These are phyloP conservation scores for Laburnicola sp. DNA, from an alignment of 2,329 filamentous ascomycete genomes.

Conservation along the genomic window DNA sequence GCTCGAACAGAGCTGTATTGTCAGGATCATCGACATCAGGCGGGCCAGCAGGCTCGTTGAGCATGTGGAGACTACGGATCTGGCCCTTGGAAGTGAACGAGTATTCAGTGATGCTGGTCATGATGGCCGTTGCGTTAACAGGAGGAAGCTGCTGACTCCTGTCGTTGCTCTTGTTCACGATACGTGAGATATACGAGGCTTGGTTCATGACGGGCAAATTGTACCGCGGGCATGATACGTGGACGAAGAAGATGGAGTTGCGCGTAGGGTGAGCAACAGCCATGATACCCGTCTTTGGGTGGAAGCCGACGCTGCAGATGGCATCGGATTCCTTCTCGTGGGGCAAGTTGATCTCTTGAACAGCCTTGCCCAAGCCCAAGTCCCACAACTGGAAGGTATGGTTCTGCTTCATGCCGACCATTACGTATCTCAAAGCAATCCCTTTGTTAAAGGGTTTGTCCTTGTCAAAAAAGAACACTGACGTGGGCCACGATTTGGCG, in stretches of 20 bases:
- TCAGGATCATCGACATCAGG: constrained; percentile 61
- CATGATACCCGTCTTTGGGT: constrained; percentile 89
- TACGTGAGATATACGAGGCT: constrained; percentile 79
- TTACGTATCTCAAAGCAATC: constrained; percentile 87
- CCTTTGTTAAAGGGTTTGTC: constrained; percentile 89
- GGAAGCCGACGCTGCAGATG: constrained; percentile 96
- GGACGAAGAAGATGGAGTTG: constrained; percentile 96
- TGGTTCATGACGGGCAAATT: constrained; percentile 79
- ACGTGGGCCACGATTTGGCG: constrained; percentile 96
- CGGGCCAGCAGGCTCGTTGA: constrained; percentile 68
- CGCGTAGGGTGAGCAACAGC: constrained; percentile 93
- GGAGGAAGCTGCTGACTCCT: constrained; percentile 66
- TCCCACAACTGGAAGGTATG: constrained; percentile 99
- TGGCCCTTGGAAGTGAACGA: constrained; percentile 85
- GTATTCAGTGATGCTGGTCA: constrained; percentile 95
- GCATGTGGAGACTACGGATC: constrained; percentile 86
- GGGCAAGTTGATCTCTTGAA: constrained; percentile 95
- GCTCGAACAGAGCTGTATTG: constrained; percentile 81
- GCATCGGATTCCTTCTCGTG: constrained; percentile 95
- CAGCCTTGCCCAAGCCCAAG: constrained; percentile 88
- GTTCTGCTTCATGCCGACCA: constrained; percentile 98
- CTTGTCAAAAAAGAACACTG: constrained; percentile 94
- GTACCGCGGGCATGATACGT: constrained; percentile 92
- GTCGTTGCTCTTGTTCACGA: constrained; percentile 57
- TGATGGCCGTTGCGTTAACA: constrained; percentile 93